Percentiles rank a stretch among this genome's conserved stretches.
phyloP scores from a whole-genome alignment of 768 basidiomycete species.

The Hygrophoropsis aurantiaca region DNA sequence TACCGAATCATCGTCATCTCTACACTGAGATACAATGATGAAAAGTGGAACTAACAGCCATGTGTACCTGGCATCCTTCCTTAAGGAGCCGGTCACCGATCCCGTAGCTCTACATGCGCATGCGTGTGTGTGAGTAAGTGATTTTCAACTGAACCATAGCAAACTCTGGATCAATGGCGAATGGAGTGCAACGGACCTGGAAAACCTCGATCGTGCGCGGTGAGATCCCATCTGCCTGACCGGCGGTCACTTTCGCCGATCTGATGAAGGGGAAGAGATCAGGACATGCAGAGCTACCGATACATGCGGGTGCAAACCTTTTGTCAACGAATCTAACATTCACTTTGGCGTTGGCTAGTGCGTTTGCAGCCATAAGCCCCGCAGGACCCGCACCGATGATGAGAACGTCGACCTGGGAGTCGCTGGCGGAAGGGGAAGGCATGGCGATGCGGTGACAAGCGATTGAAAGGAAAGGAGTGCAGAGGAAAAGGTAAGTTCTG shows the following conservation, averaged over 20 bases:
- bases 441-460: too few species aligned
- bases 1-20: background rate
- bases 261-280: conserved; percentile 4
- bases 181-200: conserved; percentile 28
- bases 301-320: conserved; percentile 22
- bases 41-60: conserved; percentile 55
- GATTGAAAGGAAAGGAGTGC: background rate
- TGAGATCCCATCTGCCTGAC: conserved; percentile 29
- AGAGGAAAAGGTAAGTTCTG: too few species aligned
- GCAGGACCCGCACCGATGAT: conserved; percentile 45
- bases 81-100: conserved; percentile 59
- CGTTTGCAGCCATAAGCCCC: conserved; percentile 45
- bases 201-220: conserved; percentile 41
- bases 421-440: conserved; percentile 3
- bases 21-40: background rate
- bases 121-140: background rate
- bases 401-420: conserved; percentile 38
- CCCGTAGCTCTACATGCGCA: conserved; percentile 63
- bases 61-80: conserved; percentile 65
- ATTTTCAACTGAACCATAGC: too few species aligned
- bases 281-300: conserved; percentile 2
- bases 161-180: background rate
- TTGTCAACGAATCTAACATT: conserved; percentile 41
- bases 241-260: conserved; percentile 12
- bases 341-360: conserved; percentile 34